phyloP scores from a whole-genome alignment of 495 filamentous ascomycete genomes.

The Aspergillus affinis region DNA sequence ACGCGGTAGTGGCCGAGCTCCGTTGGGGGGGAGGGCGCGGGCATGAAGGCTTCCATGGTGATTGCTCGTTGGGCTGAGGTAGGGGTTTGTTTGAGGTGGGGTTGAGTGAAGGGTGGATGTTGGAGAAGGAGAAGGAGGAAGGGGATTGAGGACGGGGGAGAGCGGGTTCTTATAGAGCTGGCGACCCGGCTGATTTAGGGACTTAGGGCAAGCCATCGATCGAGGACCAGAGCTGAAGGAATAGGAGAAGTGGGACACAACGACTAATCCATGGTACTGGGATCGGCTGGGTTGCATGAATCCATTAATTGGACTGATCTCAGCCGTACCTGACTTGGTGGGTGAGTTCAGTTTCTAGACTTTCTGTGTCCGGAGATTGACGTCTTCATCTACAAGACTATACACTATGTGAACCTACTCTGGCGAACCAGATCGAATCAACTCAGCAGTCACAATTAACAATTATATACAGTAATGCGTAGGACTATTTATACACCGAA shows the following conservation, averaged over 20 bases:
- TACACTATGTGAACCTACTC: no score
- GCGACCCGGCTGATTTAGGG: not conserved
- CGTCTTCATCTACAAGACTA: no score
- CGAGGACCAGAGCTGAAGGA: not conserved
- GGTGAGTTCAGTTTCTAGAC: no score
- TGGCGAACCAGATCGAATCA: not conserved
- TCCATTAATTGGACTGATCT: not conserved
- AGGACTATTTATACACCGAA: conserved; percentile 2
- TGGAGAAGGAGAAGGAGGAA: not conserved
- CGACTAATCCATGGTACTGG: not conserved
- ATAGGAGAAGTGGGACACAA: not conserved
- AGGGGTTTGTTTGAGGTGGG: not conserved
- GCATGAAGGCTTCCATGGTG: conserved; percentile 8
- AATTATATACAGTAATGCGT: not conserved
- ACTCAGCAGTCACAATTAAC: not conserved
- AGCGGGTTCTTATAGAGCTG: not conserved
- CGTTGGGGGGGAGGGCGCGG: conserved; percentile 42
- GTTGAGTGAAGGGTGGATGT: not conserved
- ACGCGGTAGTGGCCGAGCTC: conserved; percentile 54
- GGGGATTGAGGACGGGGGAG: not conserved
- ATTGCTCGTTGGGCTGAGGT: not conserved
- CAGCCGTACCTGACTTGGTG: not conserved
- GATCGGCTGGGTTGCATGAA: not conserved
- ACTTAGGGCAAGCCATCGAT: not conserved
- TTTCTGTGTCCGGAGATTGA: no score